Percentiles rank a stretch among this genome's conserved stretches.
phyloP scores from a whole-genome alignment of 345 rosid species.

The Geranium brycei region DNA sequence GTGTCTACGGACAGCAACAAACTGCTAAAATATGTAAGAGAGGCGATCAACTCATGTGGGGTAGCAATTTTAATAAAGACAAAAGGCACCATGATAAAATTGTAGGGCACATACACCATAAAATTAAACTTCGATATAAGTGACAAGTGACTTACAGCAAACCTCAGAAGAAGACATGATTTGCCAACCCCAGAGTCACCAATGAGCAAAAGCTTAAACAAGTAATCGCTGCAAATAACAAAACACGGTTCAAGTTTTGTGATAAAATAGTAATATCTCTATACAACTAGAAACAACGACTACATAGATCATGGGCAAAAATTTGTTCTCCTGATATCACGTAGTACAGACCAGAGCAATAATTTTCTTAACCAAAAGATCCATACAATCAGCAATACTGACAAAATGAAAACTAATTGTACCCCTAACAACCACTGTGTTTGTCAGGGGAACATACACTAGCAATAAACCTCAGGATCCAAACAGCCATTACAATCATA shows the following conservation, averaged over 20 bases:
- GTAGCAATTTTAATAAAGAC: neutral
- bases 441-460: too few species aligned
- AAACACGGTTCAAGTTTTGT: neutral
- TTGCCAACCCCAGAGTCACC: conserved; percentile 45
- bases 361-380: too few species aligned
- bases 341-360: too few species aligned
- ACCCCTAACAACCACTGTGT: too few species aligned
- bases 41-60: neutral
- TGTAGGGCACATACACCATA: neutral
- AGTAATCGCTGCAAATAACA: conserved; percentile 35
- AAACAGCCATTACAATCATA: too few species aligned
- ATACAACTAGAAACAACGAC: neutral
- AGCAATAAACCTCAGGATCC: too few species aligned
- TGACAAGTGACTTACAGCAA: conserved; percentile 31
- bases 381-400: too few species aligned
- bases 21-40: too few species aligned
- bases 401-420: too few species aligned
- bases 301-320: too few species aligned
- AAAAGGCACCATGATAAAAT: neutral
- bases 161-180: conserved; percentile 40
- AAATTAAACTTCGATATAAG: too few species aligned
- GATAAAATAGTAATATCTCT: neutral
- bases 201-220: conserved; percentile 39
- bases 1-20: too few species aligned
- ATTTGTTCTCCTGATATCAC: neutral